Evolutionary conservation across 768 basidiomycete species (phyloP).

Genomic region (Leucosporidium creatinivorum): DNA sequence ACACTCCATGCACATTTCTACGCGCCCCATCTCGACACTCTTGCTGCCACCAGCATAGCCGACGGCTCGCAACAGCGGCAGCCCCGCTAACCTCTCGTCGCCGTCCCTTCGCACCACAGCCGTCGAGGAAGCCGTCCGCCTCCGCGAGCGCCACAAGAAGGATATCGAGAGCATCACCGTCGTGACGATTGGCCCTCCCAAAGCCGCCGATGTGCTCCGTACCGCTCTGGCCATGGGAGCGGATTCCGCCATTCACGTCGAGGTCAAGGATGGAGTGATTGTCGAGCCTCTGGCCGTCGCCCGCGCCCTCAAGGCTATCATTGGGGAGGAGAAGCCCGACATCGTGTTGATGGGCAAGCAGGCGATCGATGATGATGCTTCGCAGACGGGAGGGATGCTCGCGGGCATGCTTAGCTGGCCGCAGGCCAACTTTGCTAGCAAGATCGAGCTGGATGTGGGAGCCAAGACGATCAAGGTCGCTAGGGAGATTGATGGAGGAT

Average conservation of each 20-base stretch:
- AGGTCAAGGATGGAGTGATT: slow-evolving; percentile 53
- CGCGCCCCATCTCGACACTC: too few relatives aligned
- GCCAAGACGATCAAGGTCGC: slow-evolving; percentile 62
- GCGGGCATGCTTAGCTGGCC: slow-evolving; percentile 86
- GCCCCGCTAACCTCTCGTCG: not conserved
- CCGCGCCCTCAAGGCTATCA: slow-evolving; percentile 68
- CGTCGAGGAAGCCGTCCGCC: slow-evolving; percentile 90
- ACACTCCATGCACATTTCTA: too few relatives aligned
- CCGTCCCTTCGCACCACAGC: slow-evolving; percentile 48
- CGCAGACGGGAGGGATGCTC: slow-evolving; percentile 94
- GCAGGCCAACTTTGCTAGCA: slow-evolving; percentile 92
- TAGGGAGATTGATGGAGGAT: slow-evolving; percentile 90
- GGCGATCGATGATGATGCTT: slow-evolving; percentile 93
- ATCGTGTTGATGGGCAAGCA: slow-evolving; percentile 95
- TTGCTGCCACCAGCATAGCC: not conserved
- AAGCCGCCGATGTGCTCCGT: slow-evolving; percentile 79
- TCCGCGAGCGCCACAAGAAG: slow-evolving; percentile 76
- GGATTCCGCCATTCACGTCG: slow-evolving; percentile 84
- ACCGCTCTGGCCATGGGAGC: slow-evolving; percentile 98
- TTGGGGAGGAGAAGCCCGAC: slow-evolving; percentile 59
- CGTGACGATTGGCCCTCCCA: slow-evolving; percentile 88
- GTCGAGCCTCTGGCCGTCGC: slow-evolving; percentile 91
- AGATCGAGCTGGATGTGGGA: slow-evolving; percentile 57
- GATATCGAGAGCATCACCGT: slow-evolving; percentile 78
- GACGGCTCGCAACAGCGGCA: too few relatives aligned